Conservation (phyloP, 2,329 filamentous ascomycete genomes). For the Cladorrhinum sp. region DNA sequence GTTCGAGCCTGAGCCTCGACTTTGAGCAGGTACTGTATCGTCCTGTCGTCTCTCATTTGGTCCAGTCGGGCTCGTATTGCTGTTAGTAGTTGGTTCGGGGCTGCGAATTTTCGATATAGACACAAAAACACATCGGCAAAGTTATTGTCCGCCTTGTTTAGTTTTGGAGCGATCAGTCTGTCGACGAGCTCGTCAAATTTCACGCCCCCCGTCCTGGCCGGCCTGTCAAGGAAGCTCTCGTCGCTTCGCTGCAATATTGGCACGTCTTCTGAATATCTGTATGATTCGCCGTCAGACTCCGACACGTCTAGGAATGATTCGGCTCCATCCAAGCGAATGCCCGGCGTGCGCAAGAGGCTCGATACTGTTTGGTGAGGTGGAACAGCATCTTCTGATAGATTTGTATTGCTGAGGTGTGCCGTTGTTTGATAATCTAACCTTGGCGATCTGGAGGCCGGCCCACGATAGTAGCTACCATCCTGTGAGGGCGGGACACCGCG, state of each 20-base stretch:
- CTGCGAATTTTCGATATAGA: conserved; percentile 88
- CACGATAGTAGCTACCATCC: conserved; percentile 39
- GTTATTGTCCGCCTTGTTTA: conserved; percentile 84
- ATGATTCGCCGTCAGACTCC: conserved; percentile 66
- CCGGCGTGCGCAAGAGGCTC: conserved; percentile 50
- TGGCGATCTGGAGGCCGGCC: conserved; percentile 46
- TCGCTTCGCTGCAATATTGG: conserved; percentile 66
- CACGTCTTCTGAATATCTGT: conserved; percentile 63
- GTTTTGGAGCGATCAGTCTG: conserved; percentile 75
- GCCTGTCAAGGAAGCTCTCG: conserved; percentile 56
- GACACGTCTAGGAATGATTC: conserved; percentile 65
- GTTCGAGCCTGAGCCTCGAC: conserved; percentile 80
- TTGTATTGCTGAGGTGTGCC: conserved; percentile 31
- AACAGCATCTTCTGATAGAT: conserved; percentile 43
- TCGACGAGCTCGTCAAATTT: conserved; percentile 75
- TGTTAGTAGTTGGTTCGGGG: conserved; percentile 73
- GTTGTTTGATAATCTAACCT: conserved; percentile 44
- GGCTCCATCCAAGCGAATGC: conserved; percentile 50
- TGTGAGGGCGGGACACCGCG: conserved; percentile 52
- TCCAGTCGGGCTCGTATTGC: conserved; percentile 77
- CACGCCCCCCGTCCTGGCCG: conserved; percentile 51
- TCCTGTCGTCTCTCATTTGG: conserved; percentile 62
- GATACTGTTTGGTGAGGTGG: conserved; percentile 42
- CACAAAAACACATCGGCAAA: conserved; percentile 88
- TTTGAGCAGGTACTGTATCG: conserved; percentile 68